phyloP scores from a whole-genome alignment of 176 grass and related monocot species.

The Cenchrus americanus region DNA sequence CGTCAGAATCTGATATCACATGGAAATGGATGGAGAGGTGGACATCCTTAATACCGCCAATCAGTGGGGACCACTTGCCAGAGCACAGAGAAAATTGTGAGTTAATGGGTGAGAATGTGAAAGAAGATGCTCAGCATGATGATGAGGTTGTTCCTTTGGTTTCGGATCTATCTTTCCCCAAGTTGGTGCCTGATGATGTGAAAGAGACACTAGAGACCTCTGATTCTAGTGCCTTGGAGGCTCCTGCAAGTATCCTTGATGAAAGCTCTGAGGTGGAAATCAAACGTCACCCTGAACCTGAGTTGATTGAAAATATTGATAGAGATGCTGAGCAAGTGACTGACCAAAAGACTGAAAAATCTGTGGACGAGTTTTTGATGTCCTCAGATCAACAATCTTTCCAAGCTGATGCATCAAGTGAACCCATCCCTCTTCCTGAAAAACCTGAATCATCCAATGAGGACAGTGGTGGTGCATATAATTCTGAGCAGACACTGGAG shows the following conservation, averaged over 20 bases:
- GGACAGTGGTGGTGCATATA: conserved; percentile 22
- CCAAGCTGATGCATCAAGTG: conserved; percentile 37
- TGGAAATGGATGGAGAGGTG: conserved; percentile 99
- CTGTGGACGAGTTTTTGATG: conserved; percentile 36
- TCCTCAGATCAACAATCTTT: conserved; percentile 40
- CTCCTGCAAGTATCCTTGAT: conserved; percentile 36
- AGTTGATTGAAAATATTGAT: conserved; percentile 47
- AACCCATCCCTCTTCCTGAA: conserved; percentile 43
- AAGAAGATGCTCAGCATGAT: conserved; percentile 25
- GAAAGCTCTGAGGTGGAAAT: conserved; percentile 33
- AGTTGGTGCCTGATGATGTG: conserved; percentile 43
- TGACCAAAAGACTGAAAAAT: conserved; percentile 34
- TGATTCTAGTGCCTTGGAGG: conserved; percentile 39
- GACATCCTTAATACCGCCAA: conserved; percentile 55
- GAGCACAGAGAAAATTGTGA: conserved; percentile 54
- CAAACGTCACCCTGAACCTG: conserved; percentile 43
- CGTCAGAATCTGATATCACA: conserved; percentile 74
- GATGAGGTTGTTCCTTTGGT: conserved; percentile 43
- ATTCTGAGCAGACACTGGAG: conserved; percentile 52
- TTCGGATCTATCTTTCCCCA: conserved; percentile 42
- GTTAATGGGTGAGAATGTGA: conserved; percentile 34
- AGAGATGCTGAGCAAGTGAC: conserved; percentile 20
- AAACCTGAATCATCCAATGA: conserved; percentile 48
- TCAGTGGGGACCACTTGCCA: conserved; percentile 24
- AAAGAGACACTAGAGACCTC: conserved; percentile 29